A percentile compares a stretch with the other conserved stretches of the same genome.
These are phyloP conservation scores for Aspergillus texensis DNA, from an alignment of 2,329 filamentous ascomycete genomes.

Conservation along the genomic window DNA sequence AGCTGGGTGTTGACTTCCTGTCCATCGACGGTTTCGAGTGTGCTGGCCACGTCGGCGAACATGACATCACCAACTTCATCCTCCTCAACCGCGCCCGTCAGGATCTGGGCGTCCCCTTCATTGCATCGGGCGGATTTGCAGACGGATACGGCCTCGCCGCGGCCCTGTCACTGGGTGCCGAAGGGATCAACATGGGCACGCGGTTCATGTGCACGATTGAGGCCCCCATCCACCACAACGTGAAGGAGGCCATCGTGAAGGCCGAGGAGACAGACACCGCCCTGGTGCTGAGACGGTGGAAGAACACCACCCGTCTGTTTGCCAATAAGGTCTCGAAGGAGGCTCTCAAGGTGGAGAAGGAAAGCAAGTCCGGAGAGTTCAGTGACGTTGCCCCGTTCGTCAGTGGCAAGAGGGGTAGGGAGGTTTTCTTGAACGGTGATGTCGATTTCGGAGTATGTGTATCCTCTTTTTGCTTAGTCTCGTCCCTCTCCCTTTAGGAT, in stretches of 20 bases:
- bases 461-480: constrained; percentile 27
- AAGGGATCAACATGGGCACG: constrained; percentile 98
- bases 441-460: constrained; percentile 79
- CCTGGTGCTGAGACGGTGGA: constrained; percentile 85
- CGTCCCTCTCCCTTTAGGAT: constrained; percentile 2
- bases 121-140: constrained; percentile 92
- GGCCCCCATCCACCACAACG: constrained; percentile 86
- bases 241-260: constrained; percentile 89
- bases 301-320: constrained; percentile 86
- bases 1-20: constrained; percentile 94
- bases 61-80: constrained; percentile 58
- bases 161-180: constrained; percentile 83
- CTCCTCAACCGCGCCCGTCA: constrained; percentile 84
- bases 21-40: constrained; percentile 98
- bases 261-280: constrained; percentile 90
- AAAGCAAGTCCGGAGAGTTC: constrained; percentile 84
- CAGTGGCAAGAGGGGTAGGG: constrained; percentile 83
- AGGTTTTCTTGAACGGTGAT: constrained; percentile 93
- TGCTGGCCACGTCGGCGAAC: constrained; percentile 66
- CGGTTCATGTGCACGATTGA: constrained; percentile 96
- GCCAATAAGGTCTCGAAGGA: constrained; percentile 84
- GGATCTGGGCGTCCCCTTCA: constrained; percentile 82
- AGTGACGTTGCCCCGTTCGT: constrained; percentile 83
- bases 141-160: constrained; percentile 93
- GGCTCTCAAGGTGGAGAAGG: constrained; percentile 79